phyloP scores from a whole-genome alignment of 352 stramenopile species.

The Phytopythium chamaehyphon region DNA sequence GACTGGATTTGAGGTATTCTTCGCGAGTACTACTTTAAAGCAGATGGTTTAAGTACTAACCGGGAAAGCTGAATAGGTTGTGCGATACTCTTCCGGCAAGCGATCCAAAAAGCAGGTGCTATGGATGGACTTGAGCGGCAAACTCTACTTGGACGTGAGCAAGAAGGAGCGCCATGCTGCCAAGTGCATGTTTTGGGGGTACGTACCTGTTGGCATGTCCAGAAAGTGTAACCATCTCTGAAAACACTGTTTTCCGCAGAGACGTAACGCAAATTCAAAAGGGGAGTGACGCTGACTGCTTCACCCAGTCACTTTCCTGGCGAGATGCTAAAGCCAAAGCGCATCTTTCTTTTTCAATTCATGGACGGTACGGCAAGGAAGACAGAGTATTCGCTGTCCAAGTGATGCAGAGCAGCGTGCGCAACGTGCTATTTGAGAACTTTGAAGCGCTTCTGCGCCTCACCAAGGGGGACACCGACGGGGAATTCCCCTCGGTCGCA shows the following conservation, averaged over 20 bases:
- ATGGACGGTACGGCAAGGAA: constrained; percentile 27
- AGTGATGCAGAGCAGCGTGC: constrained; percentile 34
- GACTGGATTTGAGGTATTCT: constrained; percentile 42
- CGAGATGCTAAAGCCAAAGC: constrained; percentile 38
- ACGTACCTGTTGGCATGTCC: constrained; percentile 4
- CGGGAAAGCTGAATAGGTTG: constrained; percentile 12
- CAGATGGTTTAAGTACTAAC: neutral
- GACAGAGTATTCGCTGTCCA: constrained; percentile 46
- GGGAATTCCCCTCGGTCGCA: constrained; percentile 42
- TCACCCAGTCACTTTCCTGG: constrained; percentile 49
- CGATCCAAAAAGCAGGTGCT: constrained; percentile 40
- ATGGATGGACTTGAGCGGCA: constrained; percentile 41
- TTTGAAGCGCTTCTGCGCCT: constrained; percentile 33
- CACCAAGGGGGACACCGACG: constrained; percentile 44
- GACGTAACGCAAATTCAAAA: constrained; percentile 43
- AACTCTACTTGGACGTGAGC: constrained; percentile 32
- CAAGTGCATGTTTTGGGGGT: constrained; percentile 44
- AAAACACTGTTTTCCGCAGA: constrained; percentile 15
- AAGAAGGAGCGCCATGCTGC: constrained; percentile 42
- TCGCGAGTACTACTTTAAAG: too few species aligned
- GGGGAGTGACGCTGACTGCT: constrained; percentile 34
- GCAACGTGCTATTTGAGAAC: constrained; percentile 48
- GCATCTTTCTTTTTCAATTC: constrained; percentile 46
- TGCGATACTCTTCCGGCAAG: constrained; percentile 46
- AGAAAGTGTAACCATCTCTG: too few species aligned